These are phyloP conservation scores for Penicillium sp. DNA, from an alignment of 2,329 filamentous ascomycete genomes.

Conservation along the genomic window DNA sequence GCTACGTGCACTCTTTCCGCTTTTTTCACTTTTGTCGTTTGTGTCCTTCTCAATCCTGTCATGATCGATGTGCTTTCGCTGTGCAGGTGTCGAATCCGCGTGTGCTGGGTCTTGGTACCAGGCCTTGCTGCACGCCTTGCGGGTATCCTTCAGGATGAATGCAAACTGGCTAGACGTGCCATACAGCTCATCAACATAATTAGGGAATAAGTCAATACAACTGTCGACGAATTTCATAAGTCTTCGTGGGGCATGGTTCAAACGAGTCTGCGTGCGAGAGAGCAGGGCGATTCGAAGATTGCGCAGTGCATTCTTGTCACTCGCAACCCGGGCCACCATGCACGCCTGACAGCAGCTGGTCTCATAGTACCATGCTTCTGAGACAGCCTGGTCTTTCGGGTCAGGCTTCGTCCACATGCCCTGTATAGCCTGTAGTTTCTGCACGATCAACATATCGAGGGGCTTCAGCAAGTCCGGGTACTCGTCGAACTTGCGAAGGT, in stretches of 20 bases:
- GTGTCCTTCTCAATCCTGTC: background rate
- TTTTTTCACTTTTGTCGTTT: background rate
- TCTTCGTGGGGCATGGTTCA: conserved; percentile 21
- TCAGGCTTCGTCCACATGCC: conserved; percentile 32
- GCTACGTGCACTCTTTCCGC: background rate
- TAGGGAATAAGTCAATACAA: conserved; percentile 21
- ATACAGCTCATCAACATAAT: conserved; percentile 8
- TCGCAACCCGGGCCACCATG: conserved; percentile 34
- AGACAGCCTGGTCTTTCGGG: background rate
- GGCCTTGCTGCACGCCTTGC: conserved; percentile 17
- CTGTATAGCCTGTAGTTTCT: conserved; percentile 25
- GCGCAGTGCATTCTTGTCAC: conserved; percentile 24
- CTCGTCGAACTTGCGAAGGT: conserved; percentile 20
- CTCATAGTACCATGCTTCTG: conserved; percentile 26
- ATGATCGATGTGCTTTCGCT: background rate
- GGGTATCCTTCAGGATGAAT: conserved; percentile 19
- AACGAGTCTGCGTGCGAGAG: conserved; percentile 30
- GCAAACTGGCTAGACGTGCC: conserved; percentile 17
- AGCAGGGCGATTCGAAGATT: conserved; percentile 31
- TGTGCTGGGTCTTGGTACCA: conserved; percentile 2
- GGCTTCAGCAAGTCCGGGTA: conserved; percentile 15
- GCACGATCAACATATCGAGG: conserved; percentile 15
- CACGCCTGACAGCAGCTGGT: conserved; percentile 38
- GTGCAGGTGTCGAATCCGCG: background rate
- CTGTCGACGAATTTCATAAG: conserved; percentile 32